Conservation (phyloP, 2,329 filamentous ascomycete species). For the Aspergillus viridinutans region DNA sequence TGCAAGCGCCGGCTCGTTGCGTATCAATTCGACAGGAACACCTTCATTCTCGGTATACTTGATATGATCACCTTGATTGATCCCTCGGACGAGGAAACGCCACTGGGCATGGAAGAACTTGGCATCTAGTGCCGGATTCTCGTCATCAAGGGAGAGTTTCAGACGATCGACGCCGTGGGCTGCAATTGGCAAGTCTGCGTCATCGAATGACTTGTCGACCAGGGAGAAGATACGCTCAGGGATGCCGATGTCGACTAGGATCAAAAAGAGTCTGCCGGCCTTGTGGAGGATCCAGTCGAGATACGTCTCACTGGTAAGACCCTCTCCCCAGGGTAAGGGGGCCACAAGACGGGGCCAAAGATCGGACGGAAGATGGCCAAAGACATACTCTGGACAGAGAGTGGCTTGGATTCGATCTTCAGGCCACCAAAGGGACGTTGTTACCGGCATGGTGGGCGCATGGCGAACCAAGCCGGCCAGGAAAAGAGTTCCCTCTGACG, state of each 20-base stretch:
- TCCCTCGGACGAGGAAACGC: conserved; percentile 53
- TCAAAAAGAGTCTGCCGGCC: conserved; percentile 56
- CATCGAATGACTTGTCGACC: conserved; percentile 59
- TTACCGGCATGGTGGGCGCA: conserved; percentile 22
- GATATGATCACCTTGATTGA: conserved; percentile 54
- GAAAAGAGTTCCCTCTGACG: not conserved
- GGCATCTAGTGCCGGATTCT: conserved; percentile 43
- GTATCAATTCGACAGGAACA: conserved; percentile 54
- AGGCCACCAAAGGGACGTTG: conserved; percentile 43
- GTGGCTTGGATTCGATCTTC: conserved; percentile 43
- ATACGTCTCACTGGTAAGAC: conserved; percentile 49
- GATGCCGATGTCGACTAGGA: conserved; percentile 56
- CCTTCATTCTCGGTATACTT: conserved; percentile 57
- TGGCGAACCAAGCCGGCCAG: conserved; percentile 9
- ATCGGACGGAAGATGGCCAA: conserved; percentile 31
- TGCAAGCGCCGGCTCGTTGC: conserved; percentile 34
- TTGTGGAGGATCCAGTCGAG: conserved; percentile 61
- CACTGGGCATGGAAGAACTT: conserved; percentile 60
- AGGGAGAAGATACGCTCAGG: conserved; percentile 60
- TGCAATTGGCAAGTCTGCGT: conserved; percentile 57
- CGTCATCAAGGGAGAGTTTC: conserved; percentile 49
- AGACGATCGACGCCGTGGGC: conserved; percentile 53
- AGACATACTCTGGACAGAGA: conserved; percentile 39
- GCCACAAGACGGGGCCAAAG: conserved; percentile 36
- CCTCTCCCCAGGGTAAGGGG: conserved; percentile 41